Percentiles rank a stretch among this genome's conserved stretches.
Conservation (phyloP, 2,329 filamentous ascomycete species). For the Penicillium sp. region DNA sequence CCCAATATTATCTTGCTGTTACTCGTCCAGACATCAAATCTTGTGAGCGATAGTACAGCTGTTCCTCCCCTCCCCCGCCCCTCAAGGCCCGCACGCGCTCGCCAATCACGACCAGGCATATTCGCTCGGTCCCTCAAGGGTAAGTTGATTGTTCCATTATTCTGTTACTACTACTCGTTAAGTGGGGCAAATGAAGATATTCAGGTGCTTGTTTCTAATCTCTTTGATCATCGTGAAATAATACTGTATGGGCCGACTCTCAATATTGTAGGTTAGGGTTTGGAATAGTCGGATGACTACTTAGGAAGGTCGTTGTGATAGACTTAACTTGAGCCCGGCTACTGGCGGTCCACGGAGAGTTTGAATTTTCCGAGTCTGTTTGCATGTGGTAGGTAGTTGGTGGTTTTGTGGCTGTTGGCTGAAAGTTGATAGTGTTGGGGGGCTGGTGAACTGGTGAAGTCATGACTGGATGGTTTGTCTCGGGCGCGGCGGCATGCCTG, state of each 20-base stretch:
- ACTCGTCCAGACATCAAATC: neutral
- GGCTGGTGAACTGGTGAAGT: slow-evolving; percentile 1
- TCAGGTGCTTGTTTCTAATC: neutral
- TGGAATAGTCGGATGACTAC: neutral
- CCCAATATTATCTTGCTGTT: neutral
- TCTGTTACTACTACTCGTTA: neutral
- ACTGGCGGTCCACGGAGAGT: neutral
- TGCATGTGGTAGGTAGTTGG: neutral
- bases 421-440: neutral
- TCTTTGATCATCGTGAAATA: neutral
- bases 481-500: slow-evolving; percentile 2
- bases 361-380: neutral
- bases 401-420: neutral
- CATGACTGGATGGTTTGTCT: neutral
- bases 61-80: neutral
- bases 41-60: neutral
- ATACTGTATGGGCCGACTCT: neutral
- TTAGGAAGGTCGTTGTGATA: slow-evolving; percentile 6
- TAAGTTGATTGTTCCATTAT: neutral
- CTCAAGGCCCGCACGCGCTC: neutral
- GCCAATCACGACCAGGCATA: neutral
- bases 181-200: neutral
- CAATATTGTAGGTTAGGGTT: neutral
- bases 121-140: neutral
- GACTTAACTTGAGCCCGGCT: neutral